These are phyloP conservation scores for Taxillus chinensis DNA, from an alignment of 164 flowering plant genomes.

Conservation along the genomic window DNA sequence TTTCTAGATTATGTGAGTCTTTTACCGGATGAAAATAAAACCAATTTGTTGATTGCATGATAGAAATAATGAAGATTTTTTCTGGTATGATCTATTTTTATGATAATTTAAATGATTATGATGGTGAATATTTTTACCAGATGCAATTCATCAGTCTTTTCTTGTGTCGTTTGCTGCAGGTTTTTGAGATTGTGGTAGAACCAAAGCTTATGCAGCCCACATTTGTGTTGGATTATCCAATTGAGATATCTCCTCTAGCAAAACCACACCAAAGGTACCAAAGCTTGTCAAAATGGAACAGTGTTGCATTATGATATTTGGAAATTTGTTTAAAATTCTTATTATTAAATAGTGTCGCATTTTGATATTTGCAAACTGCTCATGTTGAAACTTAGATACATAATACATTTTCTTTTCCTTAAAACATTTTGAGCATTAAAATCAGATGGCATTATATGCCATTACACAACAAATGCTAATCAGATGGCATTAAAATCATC, in stretches of 20 bases:
- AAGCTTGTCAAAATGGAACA: slow-evolving; percentile 3
- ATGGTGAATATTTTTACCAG: neutral
- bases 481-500: too few relatives aligned
- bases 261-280: slow-evolving; percentile 85
- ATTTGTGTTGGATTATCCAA: slow-evolving; percentile 91
- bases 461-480: too few relatives aligned
- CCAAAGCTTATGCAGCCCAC: slow-evolving; percentile 86
- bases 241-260: slow-evolving; percentile 95
- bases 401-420: too few relatives aligned
- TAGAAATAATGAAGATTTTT: neutral
- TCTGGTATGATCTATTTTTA: neutral
- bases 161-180: slow-evolving; percentile 30
- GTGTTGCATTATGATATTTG: neutral
- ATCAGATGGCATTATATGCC: too few relatives aligned
- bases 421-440: too few relatives aligned
- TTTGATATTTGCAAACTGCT: too few relatives aligned
- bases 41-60: neutral
- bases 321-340: neutral
- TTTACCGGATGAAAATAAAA: too few relatives aligned
- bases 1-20: too few relatives aligned
- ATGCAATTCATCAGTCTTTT: neutral
- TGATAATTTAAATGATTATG: neutral
- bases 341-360: too few relatives aligned
- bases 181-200: slow-evolving; percentile 80
- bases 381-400: too few relatives aligned